These are phyloP conservation scores for Leccinum rimulosum DNA, from an alignment of 768 basidiomycete genomes.

Conservation along the genomic window DNA sequence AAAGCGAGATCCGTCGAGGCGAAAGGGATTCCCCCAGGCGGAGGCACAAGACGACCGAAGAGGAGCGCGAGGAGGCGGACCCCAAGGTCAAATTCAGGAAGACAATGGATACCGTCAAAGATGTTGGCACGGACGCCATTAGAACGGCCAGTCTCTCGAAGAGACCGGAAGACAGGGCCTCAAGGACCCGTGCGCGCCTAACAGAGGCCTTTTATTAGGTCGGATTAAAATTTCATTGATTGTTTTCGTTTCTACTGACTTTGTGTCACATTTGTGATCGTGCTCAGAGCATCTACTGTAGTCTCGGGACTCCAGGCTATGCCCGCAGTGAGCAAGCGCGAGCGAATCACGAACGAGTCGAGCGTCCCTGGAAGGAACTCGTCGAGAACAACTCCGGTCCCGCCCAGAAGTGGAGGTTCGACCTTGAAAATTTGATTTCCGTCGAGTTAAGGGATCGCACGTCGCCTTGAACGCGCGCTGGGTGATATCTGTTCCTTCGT, in stretches of 20 bases:
- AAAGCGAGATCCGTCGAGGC: conserved; percentile 58
- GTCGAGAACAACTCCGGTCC: conserved; percentile 42
- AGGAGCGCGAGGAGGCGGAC: conserved; percentile 41
- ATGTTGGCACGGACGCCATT: conserved; percentile 54
- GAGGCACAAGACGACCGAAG: conserved; percentile 46
- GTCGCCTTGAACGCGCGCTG: too few relatives aligned
- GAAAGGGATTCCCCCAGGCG: conserved; percentile 57
- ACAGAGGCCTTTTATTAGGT: conserved; percentile 56
- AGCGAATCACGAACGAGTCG: conserved; percentile 42
- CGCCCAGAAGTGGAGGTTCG: conserved; percentile 49
- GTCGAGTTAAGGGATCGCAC: too few relatives aligned
- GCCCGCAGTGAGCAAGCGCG: conserved; percentile 46
- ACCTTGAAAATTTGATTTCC: conserved; percentile 41
- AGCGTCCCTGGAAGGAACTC: conserved; percentile 48
- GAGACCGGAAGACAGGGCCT: conserved; percentile 42
- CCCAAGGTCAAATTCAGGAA: conserved; percentile 57
- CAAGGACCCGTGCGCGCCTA: conserved; percentile 42
- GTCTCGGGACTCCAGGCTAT: conserved; percentile 52
- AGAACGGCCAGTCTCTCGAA: conserved; percentile 47
- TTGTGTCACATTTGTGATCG: conserved; percentile 55
- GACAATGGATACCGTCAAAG: conserved; percentile 64
- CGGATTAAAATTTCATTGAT: background rate
- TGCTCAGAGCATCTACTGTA: conserved; percentile 50
- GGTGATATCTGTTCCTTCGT: too few relatives aligned
- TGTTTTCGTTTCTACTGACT: background rate